Conservation (phyloP, 768 basidiomycete genomes). For the Cystofilobasidium bisporidii region DNA sequence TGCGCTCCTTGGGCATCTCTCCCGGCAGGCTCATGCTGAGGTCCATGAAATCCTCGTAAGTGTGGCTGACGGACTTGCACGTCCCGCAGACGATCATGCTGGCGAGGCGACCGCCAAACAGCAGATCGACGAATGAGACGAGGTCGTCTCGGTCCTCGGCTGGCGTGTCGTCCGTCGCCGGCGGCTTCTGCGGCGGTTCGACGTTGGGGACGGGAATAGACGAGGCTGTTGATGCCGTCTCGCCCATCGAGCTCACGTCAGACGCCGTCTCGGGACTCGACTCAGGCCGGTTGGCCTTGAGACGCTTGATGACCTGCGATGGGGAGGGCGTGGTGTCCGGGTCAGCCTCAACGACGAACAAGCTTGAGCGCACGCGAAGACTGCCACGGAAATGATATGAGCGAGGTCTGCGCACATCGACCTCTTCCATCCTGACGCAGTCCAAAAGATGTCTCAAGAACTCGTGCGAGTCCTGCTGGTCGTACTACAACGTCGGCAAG, state of each 20-base stretch:
- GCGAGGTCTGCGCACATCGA: slow-evolving; percentile 68
- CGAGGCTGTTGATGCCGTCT: background rate
- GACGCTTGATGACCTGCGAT: slow-evolving; percentile 61
- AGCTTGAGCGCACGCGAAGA: background rate
- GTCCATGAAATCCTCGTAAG: slow-evolving; percentile 88
- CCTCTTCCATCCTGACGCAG: slow-evolving; percentile 88
- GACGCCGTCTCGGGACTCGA: background rate
- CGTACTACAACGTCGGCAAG: slow-evolving; percentile 45
- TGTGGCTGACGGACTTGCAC: slow-evolving; percentile 78
- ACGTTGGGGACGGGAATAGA: background rate
- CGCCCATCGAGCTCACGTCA: background rate
- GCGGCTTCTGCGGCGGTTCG: background rate
- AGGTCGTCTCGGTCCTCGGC: slow-evolving; percentile 13
- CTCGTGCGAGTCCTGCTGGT: slow-evolving; percentile 94
- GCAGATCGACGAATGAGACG: slow-evolving; percentile 68
- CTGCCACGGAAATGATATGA: background rate
- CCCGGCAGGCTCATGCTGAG: slow-evolving; percentile 70
- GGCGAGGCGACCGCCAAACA: slow-evolving; percentile 80
- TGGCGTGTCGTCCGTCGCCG: background rate
- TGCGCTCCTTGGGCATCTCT: slow-evolving; percentile 61
- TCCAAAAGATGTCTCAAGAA: slow-evolving; percentile 80
- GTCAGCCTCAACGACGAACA: background rate
- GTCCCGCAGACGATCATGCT: slow-evolving; percentile 87
- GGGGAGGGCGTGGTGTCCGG: background rate
- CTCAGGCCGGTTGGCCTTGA: slow-evolving; percentile 35